Conservation (phyloP, 352 stramenopile genomes). For the Globisporangium rhizosaccharum region DNA sequence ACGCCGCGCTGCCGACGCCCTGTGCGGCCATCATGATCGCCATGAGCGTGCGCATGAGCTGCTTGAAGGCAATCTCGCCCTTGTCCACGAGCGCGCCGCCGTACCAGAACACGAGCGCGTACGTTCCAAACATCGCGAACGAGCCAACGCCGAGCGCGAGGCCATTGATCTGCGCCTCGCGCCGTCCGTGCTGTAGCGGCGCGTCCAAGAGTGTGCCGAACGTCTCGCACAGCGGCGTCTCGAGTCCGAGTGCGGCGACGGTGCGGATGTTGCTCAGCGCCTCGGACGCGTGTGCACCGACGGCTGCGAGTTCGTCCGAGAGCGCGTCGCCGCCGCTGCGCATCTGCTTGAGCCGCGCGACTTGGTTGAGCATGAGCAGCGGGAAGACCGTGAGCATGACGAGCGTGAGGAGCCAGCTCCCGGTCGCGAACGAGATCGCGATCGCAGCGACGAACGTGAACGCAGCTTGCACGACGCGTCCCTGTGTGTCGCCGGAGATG, state of each 20-base stretch:
- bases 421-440: conserved; percentile 9
- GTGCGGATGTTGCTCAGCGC: conserved; percentile 39
- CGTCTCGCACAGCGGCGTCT: conserved; percentile 22
- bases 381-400: conserved; percentile 16
- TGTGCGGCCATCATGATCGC: conserved; percentile 45
- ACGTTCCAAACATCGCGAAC: conserved; percentile 29
- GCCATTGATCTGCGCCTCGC: conserved; percentile 26
- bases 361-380: conserved; percentile 19
- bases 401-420: conserved; percentile 17
- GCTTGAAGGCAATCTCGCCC: conserved; percentile 30
- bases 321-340: conserved; percentile 6
- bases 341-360: conserved; percentile 22
- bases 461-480: conserved; percentile 35
- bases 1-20: conserved; percentile 23
- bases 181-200: conserved; percentile 13
- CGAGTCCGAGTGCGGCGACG: conserved; percentile 31
- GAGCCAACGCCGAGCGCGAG: conserved; percentile 62
- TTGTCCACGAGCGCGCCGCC: conserved; percentile 35
- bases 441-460: conserved; percentile 27
- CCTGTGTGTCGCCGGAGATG: conserved; percentile 33
- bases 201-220: conserved; percentile 23
- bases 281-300: conserved; percentile 34
- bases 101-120: conserved; percentile 57
- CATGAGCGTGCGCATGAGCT: conserved; percentile 46
- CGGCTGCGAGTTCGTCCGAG: conserved; percentile 24